phyloP scores from a whole-genome alignment of 2,329 filamentous ascomycete species.

The Trichoderma afroharzianum region DNA sequence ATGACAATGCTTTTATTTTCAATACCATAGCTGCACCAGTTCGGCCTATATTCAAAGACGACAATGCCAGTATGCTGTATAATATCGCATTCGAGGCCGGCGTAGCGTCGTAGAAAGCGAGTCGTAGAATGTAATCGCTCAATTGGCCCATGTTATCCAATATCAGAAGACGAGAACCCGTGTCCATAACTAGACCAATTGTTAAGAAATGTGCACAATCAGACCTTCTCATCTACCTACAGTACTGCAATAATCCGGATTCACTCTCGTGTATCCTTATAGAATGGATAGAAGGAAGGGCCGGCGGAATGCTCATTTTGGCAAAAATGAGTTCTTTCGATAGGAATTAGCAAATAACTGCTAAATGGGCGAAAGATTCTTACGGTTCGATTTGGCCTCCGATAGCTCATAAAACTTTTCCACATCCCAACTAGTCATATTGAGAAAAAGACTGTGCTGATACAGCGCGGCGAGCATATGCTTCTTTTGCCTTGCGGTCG shows the following conservation, averaged over 20 bases:
- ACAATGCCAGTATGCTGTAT: not conserved
- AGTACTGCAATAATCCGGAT: not conserved
- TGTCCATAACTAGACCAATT: not conserved
- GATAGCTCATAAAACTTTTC: not conserved
- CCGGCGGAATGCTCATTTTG: not conserved
- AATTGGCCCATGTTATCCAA: not conserved
- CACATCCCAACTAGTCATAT: not conserved
- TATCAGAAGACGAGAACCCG: not conserved
- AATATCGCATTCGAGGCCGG: not conserved
- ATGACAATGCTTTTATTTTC: not conserved
- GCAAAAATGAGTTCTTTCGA: not conserved
- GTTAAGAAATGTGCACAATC: not conserved
- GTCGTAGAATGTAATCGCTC: not conserved
- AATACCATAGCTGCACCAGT: not conserved
- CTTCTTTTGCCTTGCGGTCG: not conserved
- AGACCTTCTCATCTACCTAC: not conserved
- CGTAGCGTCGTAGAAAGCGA: conserved; percentile 1
- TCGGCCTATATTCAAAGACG: not conserved
- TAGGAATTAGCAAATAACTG: not conserved
- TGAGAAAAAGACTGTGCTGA: not conserved
- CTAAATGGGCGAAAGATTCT: not conserved
- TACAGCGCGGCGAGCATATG: not conserved
- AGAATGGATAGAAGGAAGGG: not conserved
- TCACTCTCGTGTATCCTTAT: not conserved
- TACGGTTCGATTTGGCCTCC: not conserved